Percentiles rank a stretch among this genome's conserved stretches.
Evolutionary conservation across 257 asterid species (phyloP).

Genomic region (Nicotiana benthamiana): DNA sequence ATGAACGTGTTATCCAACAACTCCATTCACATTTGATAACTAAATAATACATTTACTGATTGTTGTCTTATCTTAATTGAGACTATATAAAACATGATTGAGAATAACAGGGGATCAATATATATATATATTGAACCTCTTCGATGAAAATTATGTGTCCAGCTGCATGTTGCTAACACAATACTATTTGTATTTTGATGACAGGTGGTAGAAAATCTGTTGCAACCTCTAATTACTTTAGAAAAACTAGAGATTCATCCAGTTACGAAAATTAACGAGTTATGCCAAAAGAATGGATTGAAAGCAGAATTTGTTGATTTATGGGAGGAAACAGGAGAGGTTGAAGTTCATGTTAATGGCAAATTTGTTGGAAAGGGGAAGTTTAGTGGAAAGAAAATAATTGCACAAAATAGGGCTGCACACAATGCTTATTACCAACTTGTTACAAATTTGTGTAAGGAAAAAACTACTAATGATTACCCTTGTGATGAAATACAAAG

Average conservation of each 20-base stretch:
- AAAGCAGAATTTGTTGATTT: conserved; percentile 9
- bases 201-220: conserved; percentile 24
- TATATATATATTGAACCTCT: no score
- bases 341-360: conserved; percentile 17
- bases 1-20: no score
- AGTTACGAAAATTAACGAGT: conserved; percentile 18
- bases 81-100: no score
- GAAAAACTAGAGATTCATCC: conserved; percentile 31
- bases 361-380: conserved; percentile 23
- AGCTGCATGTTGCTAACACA: no score
- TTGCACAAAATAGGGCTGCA: conserved; percentile 44
- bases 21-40: no score
- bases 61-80: no score
- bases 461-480: background rate
- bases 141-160: no score
- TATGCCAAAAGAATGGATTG: conserved; percentile 29
- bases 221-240: conserved; percentile 37
- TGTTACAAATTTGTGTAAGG: background rate
- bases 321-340: conserved; percentile 33
- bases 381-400: conserved; percentile 17
- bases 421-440: conserved; percentile 14
- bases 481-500: background rate
- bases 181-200: background rate
- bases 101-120: no score
- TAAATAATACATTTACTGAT: no score